Evolutionary conservation across 805 yeast species (phyloP), one percentile per base, ranked within the genome.

Genomic region (Kodamaea laetipori): DNA sequence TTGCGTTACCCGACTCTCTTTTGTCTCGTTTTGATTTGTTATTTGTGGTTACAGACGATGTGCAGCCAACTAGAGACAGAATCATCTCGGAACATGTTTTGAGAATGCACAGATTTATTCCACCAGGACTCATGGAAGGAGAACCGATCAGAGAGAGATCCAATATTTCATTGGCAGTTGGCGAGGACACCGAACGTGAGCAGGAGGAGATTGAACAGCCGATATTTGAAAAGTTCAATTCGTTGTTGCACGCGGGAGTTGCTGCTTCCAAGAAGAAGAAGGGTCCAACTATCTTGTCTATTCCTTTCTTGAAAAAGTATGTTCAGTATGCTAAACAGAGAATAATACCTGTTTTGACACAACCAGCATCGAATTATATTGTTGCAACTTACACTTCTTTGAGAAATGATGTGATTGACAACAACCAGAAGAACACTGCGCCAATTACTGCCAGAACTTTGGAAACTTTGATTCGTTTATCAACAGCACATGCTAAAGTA

Each of bases 401-500:
- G 51, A 80, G 99, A 70, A 90, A 90, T 61, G 86, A 84, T 50
- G 76, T 76, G 43, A 68, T 74, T 41, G 77, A 74, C 30, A 72
- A 66, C 47, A 84, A 82, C 57, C 86, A 82, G 52, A 78, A 85
- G 41, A 77, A 82, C 58, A 90, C 97, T 0, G 84, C 96, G 1
- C 98, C 99, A 27, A 87, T 92, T 52, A 92, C 99, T 1, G 96
- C 98, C n/a, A 86, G 99, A 81, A 94, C 98, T 4, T 73, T 92
- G 54, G 99, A 92, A 66, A 92, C 99, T 0, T 73, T 92, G 52
- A 92, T 92, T 63, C 95, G 99, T 74, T 72, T 92, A 47, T 76
- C 97, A 0, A 87, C 97, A 1, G 98, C 99, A 0, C 98, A 94
- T 65, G 98, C 98, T 8, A 92, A 94, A 63, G 87, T 92, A n/a